Evolutionary conservation across 768 basidiomycete genomes (phyloP).

Genomic region (Bullera alba): DNA sequence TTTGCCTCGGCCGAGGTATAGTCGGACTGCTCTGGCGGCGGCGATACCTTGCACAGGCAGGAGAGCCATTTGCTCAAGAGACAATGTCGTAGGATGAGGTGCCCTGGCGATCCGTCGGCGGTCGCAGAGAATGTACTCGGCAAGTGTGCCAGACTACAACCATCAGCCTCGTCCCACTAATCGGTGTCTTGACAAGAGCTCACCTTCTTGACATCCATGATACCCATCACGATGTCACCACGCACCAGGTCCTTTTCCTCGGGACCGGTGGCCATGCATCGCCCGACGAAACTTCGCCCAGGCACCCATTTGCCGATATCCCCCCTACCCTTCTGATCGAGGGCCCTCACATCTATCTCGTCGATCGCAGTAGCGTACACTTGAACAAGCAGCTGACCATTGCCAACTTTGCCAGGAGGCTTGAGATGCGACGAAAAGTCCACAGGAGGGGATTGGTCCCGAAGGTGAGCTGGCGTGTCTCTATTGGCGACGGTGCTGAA

Average conservation of each 20-base stretch:
- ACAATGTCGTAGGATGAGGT: slow-evolving; percentile 56
- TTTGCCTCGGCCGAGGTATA: slow-evolving; percentile 51
- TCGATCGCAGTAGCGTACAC: slow-evolving; percentile 86
- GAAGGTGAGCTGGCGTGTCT: slow-evolving; percentile 44
- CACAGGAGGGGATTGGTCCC: slow-evolving; percentile 42
- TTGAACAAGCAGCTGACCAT: slow-evolving; percentile 68
- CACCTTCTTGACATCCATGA: slow-evolving; percentile 74
- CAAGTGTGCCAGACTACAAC: slow-evolving; percentile 67
- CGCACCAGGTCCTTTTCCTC: slow-evolving; percentile 63
- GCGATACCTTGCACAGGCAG: slow-evolving; percentile 70
- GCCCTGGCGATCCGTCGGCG: slow-evolving; percentile 67
- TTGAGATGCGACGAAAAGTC: slow-evolving; percentile 65
- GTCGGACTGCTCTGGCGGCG: slow-evolving; percentile 74
- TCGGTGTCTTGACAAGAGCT: slow-evolving; percentile 32
- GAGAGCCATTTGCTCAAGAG: slow-evolving; percentile 69
- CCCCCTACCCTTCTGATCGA: slow-evolving; percentile 34
- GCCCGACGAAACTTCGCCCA: slow-evolving; percentile 77
- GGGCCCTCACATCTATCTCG: slow-evolving; percentile 61
- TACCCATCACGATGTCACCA: slow-evolving; percentile 81
- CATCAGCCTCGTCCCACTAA: slow-evolving; percentile 10
- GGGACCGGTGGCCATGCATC: slow-evolving; percentile 74
- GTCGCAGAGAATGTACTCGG: slow-evolving; percentile 82
- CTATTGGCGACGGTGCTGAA: slow-evolving; percentile 17
- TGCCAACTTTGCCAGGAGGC: slow-evolving; percentile 67
- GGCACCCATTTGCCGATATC: slow-evolving; percentile 64